A percentile compares a stretch with the other conserved stretches of the same genome.
Evolutionary conservation across 192 early-diverging fungal genomes (phyloP).

Genomic region (Entophlyctis helioformis): DNA sequence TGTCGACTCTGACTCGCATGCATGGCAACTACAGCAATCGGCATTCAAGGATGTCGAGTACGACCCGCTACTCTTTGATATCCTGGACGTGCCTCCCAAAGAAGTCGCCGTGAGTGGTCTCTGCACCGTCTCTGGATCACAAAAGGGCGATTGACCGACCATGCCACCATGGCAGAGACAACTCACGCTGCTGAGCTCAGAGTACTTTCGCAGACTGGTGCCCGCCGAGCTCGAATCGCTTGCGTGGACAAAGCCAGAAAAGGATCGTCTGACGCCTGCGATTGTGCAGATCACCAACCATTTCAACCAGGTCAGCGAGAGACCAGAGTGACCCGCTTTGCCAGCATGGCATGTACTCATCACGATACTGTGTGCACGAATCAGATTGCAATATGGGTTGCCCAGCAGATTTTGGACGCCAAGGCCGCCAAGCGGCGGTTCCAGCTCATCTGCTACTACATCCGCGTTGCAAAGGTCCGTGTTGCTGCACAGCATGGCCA

Average conservation of each 20-base stretch:
- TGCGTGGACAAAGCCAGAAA: slow-evolving; percentile 23
- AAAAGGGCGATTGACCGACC: not conserved
- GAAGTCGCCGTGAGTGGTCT: slow-evolving; percentile 14
- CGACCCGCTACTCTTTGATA: slow-evolving; percentile 5
- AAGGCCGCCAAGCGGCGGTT: slow-evolving; percentile 17
- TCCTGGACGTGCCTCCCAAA: slow-evolving; percentile 17
- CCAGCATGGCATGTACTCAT: not conserved
- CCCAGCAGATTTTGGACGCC: slow-evolving; percentile 20
- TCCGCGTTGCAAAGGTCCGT: slow-evolving; percentile 23
- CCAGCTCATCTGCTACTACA: slow-evolving; percentile 21
- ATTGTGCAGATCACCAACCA: slow-evolving; percentile 24
- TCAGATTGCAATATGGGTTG: slow-evolving; percentile 25
- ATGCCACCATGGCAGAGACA: slow-evolving; percentile 12
- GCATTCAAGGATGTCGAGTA: slow-evolving; percentile 3
- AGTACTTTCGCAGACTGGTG: slow-evolving; percentile 13
- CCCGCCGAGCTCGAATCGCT: slow-evolving; percentile 23
- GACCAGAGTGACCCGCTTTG: not conserved
- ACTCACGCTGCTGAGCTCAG: slow-evolving; percentile 19
- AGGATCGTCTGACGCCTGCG: slow-evolving; percentile 10
- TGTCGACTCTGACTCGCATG: too few relatives aligned
- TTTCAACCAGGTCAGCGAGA: slow-evolving; percentile 32
- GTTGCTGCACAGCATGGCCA: not conserved
- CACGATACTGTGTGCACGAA: not conserved
- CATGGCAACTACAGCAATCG: too few relatives aligned
- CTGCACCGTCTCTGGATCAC: not conserved